Evolutionary conservation across 495 filamentous ascomycete species (phyloP).

Genomic region (Xylaria scruposa): DNA sequence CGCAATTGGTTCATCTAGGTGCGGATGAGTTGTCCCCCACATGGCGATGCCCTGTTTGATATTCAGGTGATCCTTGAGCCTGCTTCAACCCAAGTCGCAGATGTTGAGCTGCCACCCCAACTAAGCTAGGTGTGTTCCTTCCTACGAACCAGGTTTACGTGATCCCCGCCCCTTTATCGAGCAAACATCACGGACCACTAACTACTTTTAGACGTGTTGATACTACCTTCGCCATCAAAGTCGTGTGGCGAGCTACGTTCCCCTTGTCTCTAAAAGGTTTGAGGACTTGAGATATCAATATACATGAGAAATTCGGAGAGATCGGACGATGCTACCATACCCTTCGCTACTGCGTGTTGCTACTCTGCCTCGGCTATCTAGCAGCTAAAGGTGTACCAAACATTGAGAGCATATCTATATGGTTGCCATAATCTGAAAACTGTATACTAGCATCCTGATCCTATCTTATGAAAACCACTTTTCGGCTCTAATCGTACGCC

Average conservation of each 20-base stretch:
- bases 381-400: background rate
- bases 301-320: background rate
- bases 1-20: background rate
- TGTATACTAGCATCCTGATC: background rate
- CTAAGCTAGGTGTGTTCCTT: background rate
- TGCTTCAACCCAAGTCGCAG: slow-evolving; percentile 13
- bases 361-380: background rate
- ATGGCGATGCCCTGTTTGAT: slow-evolving; percentile 15
- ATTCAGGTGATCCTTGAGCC: slow-evolving; percentile 12
- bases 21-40: background rate
- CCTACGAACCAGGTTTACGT: background rate
- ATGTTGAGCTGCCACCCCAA: background rate
- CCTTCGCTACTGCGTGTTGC: background rate
- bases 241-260: background rate
- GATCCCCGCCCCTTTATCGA: background rate
- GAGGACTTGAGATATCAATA: slow-evolving; percentile 6
- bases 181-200: background rate
- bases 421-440: background rate
- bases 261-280: slow-evolving; percentile 22
- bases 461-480: background rate
- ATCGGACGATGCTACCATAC: background rate
- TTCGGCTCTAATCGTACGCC: background rate
- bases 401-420: background rate
- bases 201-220: background rate
- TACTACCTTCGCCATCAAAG: slow-evolving; percentile 7